Conservation (phyloP, 768 basidiomycete species). For the Pleurotus djamor region DNA sequence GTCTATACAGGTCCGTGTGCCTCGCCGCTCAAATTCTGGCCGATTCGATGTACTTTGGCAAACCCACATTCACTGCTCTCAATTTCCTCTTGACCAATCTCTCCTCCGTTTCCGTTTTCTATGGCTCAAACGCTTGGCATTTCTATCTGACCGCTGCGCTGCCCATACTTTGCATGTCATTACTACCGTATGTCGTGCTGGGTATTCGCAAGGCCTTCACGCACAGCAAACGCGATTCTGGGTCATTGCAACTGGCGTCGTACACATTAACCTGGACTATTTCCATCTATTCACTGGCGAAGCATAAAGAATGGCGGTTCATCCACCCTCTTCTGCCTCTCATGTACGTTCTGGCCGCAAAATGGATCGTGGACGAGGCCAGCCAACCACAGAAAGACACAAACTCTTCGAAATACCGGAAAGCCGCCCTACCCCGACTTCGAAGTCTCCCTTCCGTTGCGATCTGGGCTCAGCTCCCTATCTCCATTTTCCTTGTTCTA, state of each 20-base stretch:
- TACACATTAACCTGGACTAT: constrained; percentile 59
- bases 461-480: constrained; percentile 55
- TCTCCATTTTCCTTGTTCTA: constrained; percentile 65
- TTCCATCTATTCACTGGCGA: constrained; percentile 69
- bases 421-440: constrained; percentile 22
- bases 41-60: constrained; percentile 73
- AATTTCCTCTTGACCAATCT: constrained; percentile 86
- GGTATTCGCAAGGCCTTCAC: constrained; percentile 43
- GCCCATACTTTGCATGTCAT: constrained; percentile 75
- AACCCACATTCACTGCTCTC: constrained; percentile 67
- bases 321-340: constrained; percentile 88
- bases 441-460: constrained; percentile 32
- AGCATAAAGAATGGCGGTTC: constrained; percentile 99
- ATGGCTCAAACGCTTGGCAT: constrained; percentile 83
- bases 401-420: constrained; percentile 3
- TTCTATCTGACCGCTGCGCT: constrained; percentile 87
- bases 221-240: constrained; percentile 18
- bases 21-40: constrained; percentile 34
- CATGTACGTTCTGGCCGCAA: constrained; percentile 76
- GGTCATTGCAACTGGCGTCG: constrained; percentile 16
- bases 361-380: constrained; percentile 58
- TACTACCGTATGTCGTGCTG: constrained; percentile 70
- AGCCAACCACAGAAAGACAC: not conserved
- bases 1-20: constrained; percentile 19
- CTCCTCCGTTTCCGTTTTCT: constrained; percentile 87